A percentile compares a stretch with the other conserved stretches of the same genome.
These are phyloP conservation scores for Fagus crenata DNA, from an alignment of 306 rosid genomes.

Conservation along the genomic window DNA sequence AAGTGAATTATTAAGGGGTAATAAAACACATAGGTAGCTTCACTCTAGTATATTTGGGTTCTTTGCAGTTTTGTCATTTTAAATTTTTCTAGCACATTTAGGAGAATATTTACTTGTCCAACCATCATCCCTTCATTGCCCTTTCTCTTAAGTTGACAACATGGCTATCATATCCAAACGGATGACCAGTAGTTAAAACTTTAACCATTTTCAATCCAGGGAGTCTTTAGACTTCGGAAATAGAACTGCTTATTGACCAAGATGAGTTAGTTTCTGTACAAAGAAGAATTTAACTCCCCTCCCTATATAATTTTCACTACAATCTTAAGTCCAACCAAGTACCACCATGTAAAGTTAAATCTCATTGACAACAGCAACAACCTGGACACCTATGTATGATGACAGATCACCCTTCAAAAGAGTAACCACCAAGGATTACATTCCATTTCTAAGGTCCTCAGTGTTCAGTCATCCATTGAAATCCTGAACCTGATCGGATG, in stretches of 20 bases:
- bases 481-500: neutral
- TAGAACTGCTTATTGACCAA: neutral
- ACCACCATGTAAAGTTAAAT: neutral
- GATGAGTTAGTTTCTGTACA: neutral
- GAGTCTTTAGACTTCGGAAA: neutral
- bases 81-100: neutral
- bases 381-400: neutral
- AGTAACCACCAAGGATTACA: neutral
- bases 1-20: neutral
- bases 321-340: neutral
- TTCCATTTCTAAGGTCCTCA: neutral
- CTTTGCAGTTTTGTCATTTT: neutral
- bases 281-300: neutral
- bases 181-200: neutral
- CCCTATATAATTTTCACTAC: neutral
- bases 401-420: neutral
- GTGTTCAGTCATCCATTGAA: neutral
- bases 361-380: neutral
- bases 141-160: neutral
- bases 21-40: neutral
- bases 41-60: neutral
- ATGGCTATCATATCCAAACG: neutral
- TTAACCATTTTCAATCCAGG: neutral
- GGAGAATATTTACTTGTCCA: neutral
- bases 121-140: slow-evolving; percentile 1